Evolutionary conservation across 2,329 filamentous ascomycete species (phyloP).

Genomic region (Emmonsiellopsis sp.): DNA sequence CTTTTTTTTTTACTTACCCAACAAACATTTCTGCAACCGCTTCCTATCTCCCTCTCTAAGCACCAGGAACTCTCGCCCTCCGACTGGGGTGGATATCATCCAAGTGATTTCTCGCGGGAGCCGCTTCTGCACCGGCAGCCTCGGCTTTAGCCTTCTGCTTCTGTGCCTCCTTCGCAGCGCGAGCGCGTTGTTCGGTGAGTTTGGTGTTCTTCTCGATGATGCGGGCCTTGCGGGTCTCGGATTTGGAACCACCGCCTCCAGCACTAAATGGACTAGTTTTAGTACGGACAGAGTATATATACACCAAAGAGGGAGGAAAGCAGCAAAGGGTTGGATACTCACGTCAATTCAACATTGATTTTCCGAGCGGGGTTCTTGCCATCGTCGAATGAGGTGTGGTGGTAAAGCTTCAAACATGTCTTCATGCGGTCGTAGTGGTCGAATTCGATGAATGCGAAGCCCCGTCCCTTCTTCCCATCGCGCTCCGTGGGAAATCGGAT

Average conservation of each 20-base stretch:
- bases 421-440: constrained; percentile 80
- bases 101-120: constrained; percentile 17
- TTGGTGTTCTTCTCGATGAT: constrained; percentile 80
- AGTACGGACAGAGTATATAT: constrained; percentile 6
- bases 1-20: background rate
- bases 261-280: constrained; percentile 44
- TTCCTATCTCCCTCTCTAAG: background rate
- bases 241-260: constrained; percentile 74
- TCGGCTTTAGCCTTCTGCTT: constrained; percentile 30
- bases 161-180: constrained; percentile 41
- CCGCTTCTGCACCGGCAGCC: constrained; percentile 12
- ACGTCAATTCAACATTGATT: constrained; percentile 91
- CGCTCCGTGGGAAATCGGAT: constrained; percentile 67
- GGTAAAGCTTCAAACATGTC: constrained; percentile 81
- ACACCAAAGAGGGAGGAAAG: background rate
- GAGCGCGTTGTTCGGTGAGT: constrained; percentile 59
- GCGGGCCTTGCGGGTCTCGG: constrained; percentile 60
- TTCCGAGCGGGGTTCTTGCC: constrained; percentile 51
- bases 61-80: constrained; percentile 25
- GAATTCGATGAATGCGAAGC: constrained; percentile 86
- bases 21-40: background rate
- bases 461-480: constrained; percentile 55
- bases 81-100: constrained; percentile 38
- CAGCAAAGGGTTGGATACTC: constrained; percentile 27
- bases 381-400: constrained; percentile 69